Base-by-base conservation (phyloP, 305 asterid genomes). In the Lippia alba region DNA sequence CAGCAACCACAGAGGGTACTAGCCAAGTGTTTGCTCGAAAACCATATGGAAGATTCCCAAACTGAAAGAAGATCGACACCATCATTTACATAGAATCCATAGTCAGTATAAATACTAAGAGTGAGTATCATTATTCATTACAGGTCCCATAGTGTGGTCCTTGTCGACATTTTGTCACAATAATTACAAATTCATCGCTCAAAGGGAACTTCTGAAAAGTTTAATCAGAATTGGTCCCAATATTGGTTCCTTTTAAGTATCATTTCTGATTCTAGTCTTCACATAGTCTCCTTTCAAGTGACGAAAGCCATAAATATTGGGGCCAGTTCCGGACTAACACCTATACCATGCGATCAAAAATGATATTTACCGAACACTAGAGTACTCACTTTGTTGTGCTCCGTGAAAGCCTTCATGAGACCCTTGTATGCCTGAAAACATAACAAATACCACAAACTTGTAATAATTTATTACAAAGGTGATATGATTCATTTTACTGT, bases 11-110 rank as follows among this genome's bases (percentile, higher is more conserved):
- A 60, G 96, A 81, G 33, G 95, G 96, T 12, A 84, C 93, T 36
- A 91, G 82, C 97, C 97, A 91, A 15, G 97, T 89, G 84, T 91
- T 91, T 49, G 97, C 95, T 64, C 95, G 89, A 73, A 84, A 91
- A 69, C 97, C 96, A 71, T 89, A 91, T 17, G 97, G 97, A 77
- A 91, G 97, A 77, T 91, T 91, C 74, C 93, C 97, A 82, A 91
- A 91, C 97, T 91, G 82, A 62, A 78, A 80, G 39, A 56, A 69
- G 45, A 76, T 12, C 65, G 33, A 36, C 63, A 54, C 48, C 62
- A 73, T 72, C 48, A 79, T 36, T 62, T 62, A 53, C 32, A 56
- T 62, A 48, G n/a, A 46, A 67, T 48, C 36, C 57, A 4, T 67
- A n/a, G 15, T 14, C 69, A 32, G 48, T 30, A 30, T 14, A 66